Percentiles rank a stretch among this genome's conserved stretches.
phyloP scores from a whole-genome alignment of 768 basidiomycete genomes.

The Lepiota brunneoincarnata region DNA sequence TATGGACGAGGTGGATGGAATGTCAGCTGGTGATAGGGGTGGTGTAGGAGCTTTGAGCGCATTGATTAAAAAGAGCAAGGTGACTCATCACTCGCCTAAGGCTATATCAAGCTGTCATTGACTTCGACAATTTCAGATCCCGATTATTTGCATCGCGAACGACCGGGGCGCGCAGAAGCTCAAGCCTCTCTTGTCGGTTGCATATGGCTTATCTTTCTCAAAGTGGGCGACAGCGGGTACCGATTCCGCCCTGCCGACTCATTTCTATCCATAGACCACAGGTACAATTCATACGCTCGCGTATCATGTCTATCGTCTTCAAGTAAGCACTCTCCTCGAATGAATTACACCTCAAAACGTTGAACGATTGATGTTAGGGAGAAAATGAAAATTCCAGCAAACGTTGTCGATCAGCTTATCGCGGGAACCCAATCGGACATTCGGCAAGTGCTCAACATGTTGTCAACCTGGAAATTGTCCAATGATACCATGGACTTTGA shows the following conservation, averaged over 20 bases:
- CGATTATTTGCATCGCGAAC: conserved; percentile 97
- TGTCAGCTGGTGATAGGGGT: conserved; percentile 96
- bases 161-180: conserved; percentile 86
- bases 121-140: conserved; percentile 53
- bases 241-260: not conserved
- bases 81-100: conserved; percentile 20
- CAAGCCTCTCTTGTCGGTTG: conserved; percentile 74
- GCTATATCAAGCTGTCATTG: not conserved
- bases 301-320: conserved; percentile 84
- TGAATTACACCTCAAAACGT: not conserved
- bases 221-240: conserved; percentile 45
- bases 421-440: conserved; percentile 91
- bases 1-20: conserved; percentile 99
- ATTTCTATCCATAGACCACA: conserved; percentile 56
- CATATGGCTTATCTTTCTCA: conserved; percentile 73
- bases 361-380: conserved; percentile 51
- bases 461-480: conserved; percentile 95
- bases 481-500: conserved; percentile 84
- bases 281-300: conserved; percentile 72
- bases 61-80: conserved; percentile 91
- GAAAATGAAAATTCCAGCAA: conserved; percentile 87
- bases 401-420: conserved; percentile 91
- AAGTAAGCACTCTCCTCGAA: conserved; percentile 54
- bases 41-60: conserved; percentile 93
- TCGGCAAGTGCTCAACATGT: conserved; percentile 95